These are phyloP conservation scores for Blastomyces silverae DNA, from an alignment of 2,329 filamentous ascomycete species.

Conservation along the genomic window DNA sequence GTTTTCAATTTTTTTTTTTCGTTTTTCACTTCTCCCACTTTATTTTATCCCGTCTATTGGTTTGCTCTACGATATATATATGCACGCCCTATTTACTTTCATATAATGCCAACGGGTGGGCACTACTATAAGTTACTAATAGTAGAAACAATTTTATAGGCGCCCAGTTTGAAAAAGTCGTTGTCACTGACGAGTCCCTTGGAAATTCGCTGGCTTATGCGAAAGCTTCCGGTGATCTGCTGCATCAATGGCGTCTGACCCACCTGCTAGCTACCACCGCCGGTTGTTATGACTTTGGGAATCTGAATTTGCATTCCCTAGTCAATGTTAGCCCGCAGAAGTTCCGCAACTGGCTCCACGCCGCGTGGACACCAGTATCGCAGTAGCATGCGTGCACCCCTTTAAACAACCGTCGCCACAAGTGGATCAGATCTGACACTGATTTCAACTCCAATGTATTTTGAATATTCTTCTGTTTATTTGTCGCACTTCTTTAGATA, in stretches of 20 bases:
- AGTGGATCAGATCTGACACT: background rate
- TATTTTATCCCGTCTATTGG: constrained; percentile 15
- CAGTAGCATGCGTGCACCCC: too few relatives aligned
- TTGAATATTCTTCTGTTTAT: background rate
- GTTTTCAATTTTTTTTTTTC: constrained; percentile 8
- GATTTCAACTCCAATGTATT: background rate
- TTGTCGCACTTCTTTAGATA: background rate
- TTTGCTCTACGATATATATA: background rate
- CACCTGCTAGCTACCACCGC: constrained; percentile 61
- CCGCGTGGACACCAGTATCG: constrained; percentile 37
- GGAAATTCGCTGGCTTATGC: constrained; percentile 26
- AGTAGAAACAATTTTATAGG: constrained; percentile 15
- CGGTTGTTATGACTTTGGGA: constrained; percentile 59
- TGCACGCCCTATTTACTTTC: background rate
- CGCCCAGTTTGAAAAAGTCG: constrained; percentile 25
- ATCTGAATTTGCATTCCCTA: constrained; percentile 54
- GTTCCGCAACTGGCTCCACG: constrained; percentile 52
- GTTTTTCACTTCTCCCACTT: background rate
- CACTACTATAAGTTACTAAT: background rate
- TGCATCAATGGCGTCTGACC: constrained; percentile 44
- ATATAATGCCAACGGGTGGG: background rate
- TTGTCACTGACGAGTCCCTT: constrained; percentile 25
- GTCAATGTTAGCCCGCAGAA: constrained; percentile 44
- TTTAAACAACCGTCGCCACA: background rate
- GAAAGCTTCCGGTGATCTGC: constrained; percentile 31